Evolutionary conservation across 306 rosid species (phyloP).

Genomic region (Boehmeria nivea): DNA sequence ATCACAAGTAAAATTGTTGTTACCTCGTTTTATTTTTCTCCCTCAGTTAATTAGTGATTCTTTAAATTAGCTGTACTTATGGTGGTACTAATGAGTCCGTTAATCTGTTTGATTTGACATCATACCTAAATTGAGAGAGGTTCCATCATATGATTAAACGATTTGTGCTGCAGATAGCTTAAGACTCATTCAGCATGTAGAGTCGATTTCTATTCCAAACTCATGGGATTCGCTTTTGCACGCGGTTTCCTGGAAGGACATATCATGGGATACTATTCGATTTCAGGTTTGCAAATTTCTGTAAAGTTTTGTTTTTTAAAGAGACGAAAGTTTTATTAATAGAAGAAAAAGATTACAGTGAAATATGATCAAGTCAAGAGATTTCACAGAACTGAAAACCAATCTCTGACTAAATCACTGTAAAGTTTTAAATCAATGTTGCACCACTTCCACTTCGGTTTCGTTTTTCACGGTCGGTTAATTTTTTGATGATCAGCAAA

Average conservation of each 20-base stretch:
- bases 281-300: constrained; percentile 49
- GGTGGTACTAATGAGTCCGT: too few species aligned
- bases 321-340: too few species aligned
- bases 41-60: background rate
- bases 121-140: background rate
- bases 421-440: constrained; percentile 1
- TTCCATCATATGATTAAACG: background rate
- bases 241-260: constrained; percentile 54
- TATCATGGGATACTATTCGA: constrained; percentile 58
- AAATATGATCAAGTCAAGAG: too few species aligned
- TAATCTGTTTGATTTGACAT: background rate
- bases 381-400: too few species aligned
- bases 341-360: too few species aligned
- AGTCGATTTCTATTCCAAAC: constrained; percentile 50
- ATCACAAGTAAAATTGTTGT: constrained; percentile 54
- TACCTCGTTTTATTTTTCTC: too few species aligned
- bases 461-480: constrained; percentile 6
- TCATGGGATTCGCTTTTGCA: constrained; percentile 54
- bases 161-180: constrained; percentile 55
- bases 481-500: constrained; percentile 38
- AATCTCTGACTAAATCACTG: too few species aligned
- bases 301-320: too few species aligned
- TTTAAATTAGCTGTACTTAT: background rate
- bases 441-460: background rate
- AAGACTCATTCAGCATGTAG: constrained; percentile 73